These are phyloP conservation scores for Puccinia polysora DNA, from an alignment of 1,284 basidiomycete genomes.

Conservation along the genomic window DNA sequence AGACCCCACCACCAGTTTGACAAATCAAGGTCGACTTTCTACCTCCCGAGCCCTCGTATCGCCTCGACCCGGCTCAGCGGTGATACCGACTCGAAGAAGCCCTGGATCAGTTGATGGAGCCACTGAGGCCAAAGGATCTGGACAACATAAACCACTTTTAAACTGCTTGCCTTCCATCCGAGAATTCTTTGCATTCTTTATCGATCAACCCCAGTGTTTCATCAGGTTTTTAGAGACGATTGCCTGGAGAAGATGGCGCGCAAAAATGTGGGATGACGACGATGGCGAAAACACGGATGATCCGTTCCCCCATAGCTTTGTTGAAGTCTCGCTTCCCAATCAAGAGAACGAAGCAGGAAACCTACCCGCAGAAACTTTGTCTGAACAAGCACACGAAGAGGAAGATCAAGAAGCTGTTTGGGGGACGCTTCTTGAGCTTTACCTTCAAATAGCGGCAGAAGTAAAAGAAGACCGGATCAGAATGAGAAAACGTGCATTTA, in stretches of 20 bases:
- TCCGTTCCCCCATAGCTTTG: slow-evolving; percentile 15
- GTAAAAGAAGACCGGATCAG: slow-evolving; percentile 46
- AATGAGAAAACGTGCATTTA: slow-evolving; percentile 61
- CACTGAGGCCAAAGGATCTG: background rate
- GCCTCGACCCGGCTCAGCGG: slow-evolving; percentile 50
- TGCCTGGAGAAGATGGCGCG: slow-evolving; percentile 72
- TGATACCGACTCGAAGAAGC: slow-evolving; percentile 15
- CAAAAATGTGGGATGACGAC: slow-evolving; percentile 60
- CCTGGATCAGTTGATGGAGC: slow-evolving; percentile 48
- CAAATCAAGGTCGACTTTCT: slow-evolving; percentile 54
- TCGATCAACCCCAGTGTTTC: slow-evolving; percentile 79
- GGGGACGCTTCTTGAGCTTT: slow-evolving; percentile 93
- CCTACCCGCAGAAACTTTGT: slow-evolving; percentile 24
- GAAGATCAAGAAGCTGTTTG: slow-evolving; percentile 80
- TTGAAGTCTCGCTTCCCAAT: slow-evolving; percentile 40
- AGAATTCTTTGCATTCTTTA: slow-evolving; percentile 88
- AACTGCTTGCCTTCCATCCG: slow-evolving; percentile 71
- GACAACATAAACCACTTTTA: slow-evolving; percentile 24
- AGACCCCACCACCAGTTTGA: background rate
- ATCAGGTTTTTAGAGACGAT: slow-evolving; percentile 83
- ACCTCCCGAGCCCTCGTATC: slow-evolving; percentile 55
- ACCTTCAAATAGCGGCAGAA: slow-evolving; percentile 62
- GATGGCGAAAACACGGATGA: slow-evolving; percentile 17
- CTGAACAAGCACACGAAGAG: slow-evolving; percentile 60
- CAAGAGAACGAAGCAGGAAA: too few species aligned